Evolutionary conservation across 495 filamentous ascomycete species (phyloP).

Genomic region (Copromyces sp.): DNA sequence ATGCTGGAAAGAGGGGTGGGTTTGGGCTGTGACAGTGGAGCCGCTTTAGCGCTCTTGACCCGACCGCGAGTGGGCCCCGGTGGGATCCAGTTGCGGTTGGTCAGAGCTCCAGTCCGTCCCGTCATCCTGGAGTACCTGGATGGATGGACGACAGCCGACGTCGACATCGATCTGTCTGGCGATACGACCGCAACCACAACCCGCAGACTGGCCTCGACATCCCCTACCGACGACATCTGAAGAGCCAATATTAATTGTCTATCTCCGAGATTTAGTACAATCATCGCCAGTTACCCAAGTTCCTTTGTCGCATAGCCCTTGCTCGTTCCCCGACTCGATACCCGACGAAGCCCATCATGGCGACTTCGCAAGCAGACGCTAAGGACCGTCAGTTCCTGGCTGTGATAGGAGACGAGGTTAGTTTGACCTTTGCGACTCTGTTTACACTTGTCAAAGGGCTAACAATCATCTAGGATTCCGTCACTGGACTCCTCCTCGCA

Average conservation of each 20-base stretch:
- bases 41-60: background rate
- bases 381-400: conserved; percentile 94
- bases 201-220: background rate
- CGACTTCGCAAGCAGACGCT: conserved; percentile 47
- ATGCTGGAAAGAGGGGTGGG: background rate
- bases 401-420: conserved; percentile 94
- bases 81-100: conserved; percentile 5
- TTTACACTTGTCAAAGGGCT: conserved; percentile 12
- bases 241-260: background rate
- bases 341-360: conserved; percentile 24
- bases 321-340: background rate
- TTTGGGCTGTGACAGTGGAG: background rate
- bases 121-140: background rate
- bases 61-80: background rate
- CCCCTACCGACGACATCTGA: background rate
- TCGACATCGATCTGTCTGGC: background rate
- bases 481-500: conserved; percentile 87
- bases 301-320: background rate
- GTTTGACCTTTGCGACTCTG: background rate
- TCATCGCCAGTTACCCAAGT: background rate
- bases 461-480: conserved; percentile 62
- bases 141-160: background rate
- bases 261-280: background rate
- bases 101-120: conserved; percentile 9
- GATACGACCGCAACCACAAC: background rate